A percentile compares a stretch with the other conserved stretches of the same genome.
Conservation (phyloP, 164 flowering plant species). For the Chimonanthus salicifolius region DNA sequence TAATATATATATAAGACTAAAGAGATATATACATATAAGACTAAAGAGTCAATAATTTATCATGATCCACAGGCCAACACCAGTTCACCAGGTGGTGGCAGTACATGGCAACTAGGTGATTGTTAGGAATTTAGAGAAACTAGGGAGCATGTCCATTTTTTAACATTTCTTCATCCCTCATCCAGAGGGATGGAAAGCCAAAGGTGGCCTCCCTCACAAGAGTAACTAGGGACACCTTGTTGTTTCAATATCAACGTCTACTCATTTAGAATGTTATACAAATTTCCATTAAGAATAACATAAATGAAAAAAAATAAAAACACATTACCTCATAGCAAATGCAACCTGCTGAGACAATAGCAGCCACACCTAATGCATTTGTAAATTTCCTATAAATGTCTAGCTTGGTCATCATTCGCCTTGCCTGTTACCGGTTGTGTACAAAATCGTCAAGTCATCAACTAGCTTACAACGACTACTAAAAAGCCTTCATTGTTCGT, state of each 20-base stretch:
- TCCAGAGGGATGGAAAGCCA: background rate
- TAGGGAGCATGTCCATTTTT: too few species aligned
- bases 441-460: background rate
- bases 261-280: background rate
- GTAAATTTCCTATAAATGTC: constrained; percentile 96
- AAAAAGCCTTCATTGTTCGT: background rate
- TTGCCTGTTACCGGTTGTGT: constrained; percentile 45
- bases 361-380: constrained; percentile 86
- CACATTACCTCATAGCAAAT: constrained; percentile 84
- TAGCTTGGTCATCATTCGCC: constrained; percentile 76
- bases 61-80: background rate
- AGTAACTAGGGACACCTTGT: background rate
- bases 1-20: background rate
- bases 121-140: background rate
- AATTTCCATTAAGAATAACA: background rate
- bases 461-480: background rate
- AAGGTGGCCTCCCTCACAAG: background rate
- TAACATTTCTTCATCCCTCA: background rate
- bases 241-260: background rate
- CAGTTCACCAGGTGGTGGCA: background rate
- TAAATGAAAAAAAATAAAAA: background rate
- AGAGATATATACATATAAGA: too few species aligned
- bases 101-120: background rate
- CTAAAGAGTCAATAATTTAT: background rate
- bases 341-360: constrained; percentile 92